Base-by-base conservation (phyloP, 306 rosid genomes). In the Quercus wislizeni region DNA sequence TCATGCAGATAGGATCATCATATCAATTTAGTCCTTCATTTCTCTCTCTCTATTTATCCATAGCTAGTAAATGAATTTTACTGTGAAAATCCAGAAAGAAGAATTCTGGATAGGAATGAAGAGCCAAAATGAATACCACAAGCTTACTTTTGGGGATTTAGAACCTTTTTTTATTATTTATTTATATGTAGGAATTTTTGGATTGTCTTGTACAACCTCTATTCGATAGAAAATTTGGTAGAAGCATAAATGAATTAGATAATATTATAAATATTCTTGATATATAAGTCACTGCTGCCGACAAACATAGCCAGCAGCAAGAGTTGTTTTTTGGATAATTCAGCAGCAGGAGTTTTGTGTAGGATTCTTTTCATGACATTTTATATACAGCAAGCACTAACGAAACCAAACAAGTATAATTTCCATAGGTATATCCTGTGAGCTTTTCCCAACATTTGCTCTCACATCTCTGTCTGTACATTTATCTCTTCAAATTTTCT, bases 401-500 rank as follows among this genome's bases (percentile, higher is more conserved):
- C 7, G 13, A 64, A 64, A 30, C 70, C 49, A 33, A 33, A 67
- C 49, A 67, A 67, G 52, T 8, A 33, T 23, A 15, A 1, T 33
- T 33, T 67, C n/a, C 72, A 4, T 67, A 67, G 7, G 23, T 8
- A 46, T 10, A 19, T 33, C 52, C 17, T 67, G 7, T n/a, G 72
- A 19, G 72, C 25, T 67, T 33, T 62, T 67, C 15, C 41, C 54
- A 18, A 20, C 76, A 27, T 54, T n/a, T 72, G 76, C 23, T 25
- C 41, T 30, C 55, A 4, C 46, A 49, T 33, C 17, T 6, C 25
- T 35, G 19, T 52, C n/a, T 17, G 28, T n/a, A 65, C 19, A 65
- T 76, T 69, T 6, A 57, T 23, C 57, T 71, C 55, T 49, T 78
- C 61, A 72, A 72, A 4, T 54, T 18, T 72, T 72, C 63, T 30